These are phyloP conservation scores for Plantago elongata DNA, from an alignment of 257 asterid genomes.

Conservation along the genomic window DNA sequence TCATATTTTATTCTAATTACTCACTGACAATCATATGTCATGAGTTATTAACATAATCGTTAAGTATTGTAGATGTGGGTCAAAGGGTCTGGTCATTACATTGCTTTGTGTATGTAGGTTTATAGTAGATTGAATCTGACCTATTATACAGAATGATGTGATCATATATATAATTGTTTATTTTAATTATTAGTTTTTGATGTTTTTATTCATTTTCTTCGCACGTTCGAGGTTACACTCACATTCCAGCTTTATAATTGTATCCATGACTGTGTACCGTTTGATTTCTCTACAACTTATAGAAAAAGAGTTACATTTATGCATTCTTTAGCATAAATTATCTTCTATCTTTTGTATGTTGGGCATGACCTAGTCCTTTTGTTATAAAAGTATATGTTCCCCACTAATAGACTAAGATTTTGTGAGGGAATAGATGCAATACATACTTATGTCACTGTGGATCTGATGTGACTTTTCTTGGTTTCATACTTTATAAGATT, in stretches of 20 bases:
- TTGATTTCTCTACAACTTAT: not conserved
- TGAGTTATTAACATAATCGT: no score
- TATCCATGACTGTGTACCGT: no score
- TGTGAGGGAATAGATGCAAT: not conserved
- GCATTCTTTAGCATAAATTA: not conserved
- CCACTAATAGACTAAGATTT: not conserved
- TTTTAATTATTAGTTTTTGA: no score
- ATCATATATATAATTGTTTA: no score
- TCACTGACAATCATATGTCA: no score
- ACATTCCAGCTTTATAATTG: no score
- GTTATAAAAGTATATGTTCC: not conserved
- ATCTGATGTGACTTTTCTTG: not conserved
- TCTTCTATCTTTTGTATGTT: not conserved
- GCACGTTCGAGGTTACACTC: no score
- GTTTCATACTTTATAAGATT: not conserved
- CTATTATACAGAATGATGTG: no score
- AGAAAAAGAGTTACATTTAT: not conserved
- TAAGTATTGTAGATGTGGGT: not conserved
- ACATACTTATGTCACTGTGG: not conserved
- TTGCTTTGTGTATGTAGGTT: slow-evolving; percentile 40
- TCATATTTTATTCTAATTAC: not conserved
- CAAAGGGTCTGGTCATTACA: not conserved
- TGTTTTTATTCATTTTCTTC: no score
- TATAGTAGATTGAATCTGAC: slow-evolving; percentile 54
- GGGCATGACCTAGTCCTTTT: not conserved